Evolutionary conservation across 2,329 filamentous ascomycete genomes (phyloP), one percentile per base, ranked within the genome.

Genomic region (Ophiostoma piceae): DNA sequence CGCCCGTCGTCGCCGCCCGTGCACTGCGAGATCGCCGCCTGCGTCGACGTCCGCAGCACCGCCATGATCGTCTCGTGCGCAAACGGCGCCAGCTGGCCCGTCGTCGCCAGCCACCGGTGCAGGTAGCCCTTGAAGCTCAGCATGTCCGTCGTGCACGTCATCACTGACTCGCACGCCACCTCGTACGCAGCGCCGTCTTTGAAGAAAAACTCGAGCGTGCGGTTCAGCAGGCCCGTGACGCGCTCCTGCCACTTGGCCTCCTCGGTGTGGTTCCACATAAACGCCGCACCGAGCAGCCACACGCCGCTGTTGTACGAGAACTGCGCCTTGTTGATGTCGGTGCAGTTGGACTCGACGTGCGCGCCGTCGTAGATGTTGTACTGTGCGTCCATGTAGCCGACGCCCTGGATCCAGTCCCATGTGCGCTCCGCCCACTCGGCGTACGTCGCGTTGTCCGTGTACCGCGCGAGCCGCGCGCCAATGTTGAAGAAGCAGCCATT

Each of bases 331-430:
- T 84, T 84, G 71, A 86, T 78, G 43, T 80, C 75, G 3, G 79
- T 82, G 77, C 88, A 90, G 74, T 87, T 83, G 2, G 80, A 77
- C 12, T 75, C 77, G 37, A 83, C 79, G 68, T 84, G 78, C 0
- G 81, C 82, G 8, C 87, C 87, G 75, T 90, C 87, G 70, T 84
- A 86, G 43, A 90, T 83, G 71, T 85, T 84, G 72, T 84, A 90
- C 14, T 84, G 79, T 9, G 75, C 72, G 73, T 87, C 84, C 67
- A 91, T 80, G 68, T 85, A 79, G 1, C 82, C 82, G 1, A 85
- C 77, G 1, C 76, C 74, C 19, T 75, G 76, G 19, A 83, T 81
- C 87, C 88, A 90, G 67, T 87, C 80, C 79, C 82, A 90, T 2
- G 82, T 80, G 74, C 82, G 83, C 47, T 81, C 79, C 0, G 87